Evolutionary conservation across 176 grass and related monocot genomes (phyloP).

Genomic region (maize (Zea mays)): Zm-B73-REFERENCE-NAM-5.0 NC_050102.1:152890001-152890500

Average conservation of each 20-base stretch:
- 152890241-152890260: background rate
- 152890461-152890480: background rate
- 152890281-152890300: too few relatives aligned
- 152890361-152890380: background rate
- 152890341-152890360: background rate
- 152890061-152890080: slow-evolving; percentile 81
- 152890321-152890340: too few relatives aligned
- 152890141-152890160: slow-evolving; percentile 94
- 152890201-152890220: background rate
- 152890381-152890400: background rate
- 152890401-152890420: background rate
- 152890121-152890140: slow-evolving; percentile 83
- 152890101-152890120: slow-evolving; percentile 93
- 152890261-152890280: too few relatives aligned
- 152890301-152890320: too few relatives aligned
- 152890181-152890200: background rate
- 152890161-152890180: slow-evolving; percentile 80
- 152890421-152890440: background rate
- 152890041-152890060: slow-evolving; percentile 68
- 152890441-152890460: background rate
- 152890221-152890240: background rate
- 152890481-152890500: background rate
- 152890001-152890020: background rate
- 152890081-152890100: slow-evolving; percentile 72
- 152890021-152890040: slow-evolving; percentile 38